Evolutionary conservation across 306 rosid genomes (phyloP), one percentile per base, ranked within the genome.

Genomic region (Acacia confusa): DNA sequence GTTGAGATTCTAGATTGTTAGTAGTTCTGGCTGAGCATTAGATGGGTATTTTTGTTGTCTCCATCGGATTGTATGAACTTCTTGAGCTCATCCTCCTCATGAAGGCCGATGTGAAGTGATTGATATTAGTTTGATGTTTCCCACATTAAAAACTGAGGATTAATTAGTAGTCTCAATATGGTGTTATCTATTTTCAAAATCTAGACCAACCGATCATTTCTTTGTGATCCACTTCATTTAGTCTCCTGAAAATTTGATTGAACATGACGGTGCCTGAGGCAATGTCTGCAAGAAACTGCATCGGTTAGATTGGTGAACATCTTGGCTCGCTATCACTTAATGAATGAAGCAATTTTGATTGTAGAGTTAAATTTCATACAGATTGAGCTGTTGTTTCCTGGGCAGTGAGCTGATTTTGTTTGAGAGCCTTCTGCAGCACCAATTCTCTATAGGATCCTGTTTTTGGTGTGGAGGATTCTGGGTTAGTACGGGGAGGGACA

Each of bases 211-310:
- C 16, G 11, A 2, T 16, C 13, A 65, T 30, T 65, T 65, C 41
- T 30, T 63, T 16, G 24, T 15, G n/a, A 17, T 16, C 9, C 97
- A 91, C 87, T 97, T 92, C 74, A 89, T 91, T 5, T 93, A 93
- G 82, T 87, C 97, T 52, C 94, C 97, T 0, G 97, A 91, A 45
- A 97, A 87, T 72, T 76, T 93, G 68, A 92, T 74, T 95, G 71
- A 91, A 95, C 85, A 83, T 45, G 50, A 91, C 91, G 84, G 95
- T 88, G 73, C 88, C 92, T 1, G 97, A 92, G 87, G 98, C 98
- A 47, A 87, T 91, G 92, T 92, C 92, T 95, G 9, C 87, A 12
- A 25, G 91, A 88, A 75, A 94, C 92, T 72, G 74, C 88, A 14
- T 58, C 88, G 0, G 90, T 88, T 40, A 86, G 32, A 89, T 86